A percentile compares a stretch with the other conserved stretches of the same genome.
These are phyloP conservation scores for Pseudopyricularia cyperi DNA, from an alignment of 2,329 filamentous ascomycete genomes.

Conservation along the genomic window DNA sequence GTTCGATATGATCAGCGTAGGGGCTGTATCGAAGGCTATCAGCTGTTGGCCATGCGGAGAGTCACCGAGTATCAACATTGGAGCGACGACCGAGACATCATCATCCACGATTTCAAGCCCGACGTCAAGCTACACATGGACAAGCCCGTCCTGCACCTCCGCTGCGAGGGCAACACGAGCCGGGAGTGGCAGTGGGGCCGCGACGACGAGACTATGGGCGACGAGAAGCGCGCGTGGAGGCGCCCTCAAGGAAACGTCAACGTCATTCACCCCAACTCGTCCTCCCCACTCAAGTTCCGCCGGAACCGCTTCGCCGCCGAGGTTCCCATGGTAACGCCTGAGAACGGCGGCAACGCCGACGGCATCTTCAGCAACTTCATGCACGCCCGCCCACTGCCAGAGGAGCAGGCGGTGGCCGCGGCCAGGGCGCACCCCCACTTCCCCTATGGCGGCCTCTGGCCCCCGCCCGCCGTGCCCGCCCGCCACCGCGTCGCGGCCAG, in stretches of 20 bases:
- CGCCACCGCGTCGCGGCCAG: conserved; percentile 32
- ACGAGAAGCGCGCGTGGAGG: neutral
- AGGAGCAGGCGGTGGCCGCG: conserved; percentile 20
- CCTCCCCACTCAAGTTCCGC: neutral
- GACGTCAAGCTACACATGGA: conserved; percentile 59
- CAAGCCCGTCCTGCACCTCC: conserved; percentile 52
- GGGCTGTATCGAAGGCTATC: conserved; percentile 70
- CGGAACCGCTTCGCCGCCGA: conserved; percentile 31
- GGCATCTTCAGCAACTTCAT: conserved; percentile 55
- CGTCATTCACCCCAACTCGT: neutral
- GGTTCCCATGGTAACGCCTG: conserved; percentile 34
- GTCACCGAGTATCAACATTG: conserved; percentile 46
- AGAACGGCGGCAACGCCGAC: conserved; percentile 15
- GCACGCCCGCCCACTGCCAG: conserved; percentile 39
- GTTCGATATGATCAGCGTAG: conserved; percentile 61
- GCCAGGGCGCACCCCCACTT: conserved; percentile 18
- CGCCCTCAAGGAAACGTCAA: neutral
- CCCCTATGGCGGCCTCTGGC: conserved; percentile 55
- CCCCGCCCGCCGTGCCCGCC: conserved; percentile 57
- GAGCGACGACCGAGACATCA: conserved; percentile 49
- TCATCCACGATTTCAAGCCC: conserved; percentile 63
- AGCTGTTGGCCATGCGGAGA: conserved; percentile 53
- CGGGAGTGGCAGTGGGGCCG: neutral
- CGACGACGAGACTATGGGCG: neutral
- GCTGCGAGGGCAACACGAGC: conserved; percentile 21